phyloP scores from a whole-genome alignment of 345 rosid genomes.

The Carallia pectinifolia region DNA sequence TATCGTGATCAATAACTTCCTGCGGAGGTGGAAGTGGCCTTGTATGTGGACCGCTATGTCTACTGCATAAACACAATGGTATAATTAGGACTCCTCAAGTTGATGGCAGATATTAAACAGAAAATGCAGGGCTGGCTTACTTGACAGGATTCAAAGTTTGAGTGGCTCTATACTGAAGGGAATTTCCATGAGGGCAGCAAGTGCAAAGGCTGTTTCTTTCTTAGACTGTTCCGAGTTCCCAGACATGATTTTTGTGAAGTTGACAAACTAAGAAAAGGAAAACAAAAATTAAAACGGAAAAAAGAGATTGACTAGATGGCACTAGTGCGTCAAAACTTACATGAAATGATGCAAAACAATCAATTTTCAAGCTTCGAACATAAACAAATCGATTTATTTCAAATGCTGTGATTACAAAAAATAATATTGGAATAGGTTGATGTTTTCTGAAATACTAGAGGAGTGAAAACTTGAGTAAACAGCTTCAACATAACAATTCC shows the following conservation, averaged over 20 bases:
- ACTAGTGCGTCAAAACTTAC: no score
- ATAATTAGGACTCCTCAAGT: slow-evolving; percentile 13
- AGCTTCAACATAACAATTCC: no score
- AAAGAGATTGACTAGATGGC: neutral
- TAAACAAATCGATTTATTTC: no score
- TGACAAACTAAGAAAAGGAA: slow-evolving; percentile 58
- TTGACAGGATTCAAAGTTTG: slow-evolving; percentile 42
- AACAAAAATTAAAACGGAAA: neutral
- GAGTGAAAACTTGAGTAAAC: no score
- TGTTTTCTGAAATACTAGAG: no score
- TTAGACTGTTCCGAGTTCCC: slow-evolving; percentile 54
- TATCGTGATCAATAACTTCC: slow-evolving; percentile 63
- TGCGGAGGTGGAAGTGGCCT: slow-evolving; percentile 74
- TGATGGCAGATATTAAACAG: slow-evolving; percentile 4
- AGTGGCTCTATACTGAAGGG: slow-evolving; percentile 87
- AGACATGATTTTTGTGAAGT: slow-evolving; percentile 84
- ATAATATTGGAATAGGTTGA: no score
- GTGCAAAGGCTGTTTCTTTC: slow-evolving; percentile 90
- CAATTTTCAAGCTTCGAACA: neutral
- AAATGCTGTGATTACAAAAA: no score
- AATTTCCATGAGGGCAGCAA: slow-evolving; percentile 95
- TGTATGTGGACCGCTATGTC: slow-evolving; percentile 29
- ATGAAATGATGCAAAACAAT: neutral
- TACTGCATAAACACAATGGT: slow-evolving; percentile 37
- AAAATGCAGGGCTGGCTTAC: slow-evolving; percentile 30